Base-by-base conservation (phyloP, 2,329 filamentous ascomycete species). In the Aspergillus novofumigatus region DNA sequence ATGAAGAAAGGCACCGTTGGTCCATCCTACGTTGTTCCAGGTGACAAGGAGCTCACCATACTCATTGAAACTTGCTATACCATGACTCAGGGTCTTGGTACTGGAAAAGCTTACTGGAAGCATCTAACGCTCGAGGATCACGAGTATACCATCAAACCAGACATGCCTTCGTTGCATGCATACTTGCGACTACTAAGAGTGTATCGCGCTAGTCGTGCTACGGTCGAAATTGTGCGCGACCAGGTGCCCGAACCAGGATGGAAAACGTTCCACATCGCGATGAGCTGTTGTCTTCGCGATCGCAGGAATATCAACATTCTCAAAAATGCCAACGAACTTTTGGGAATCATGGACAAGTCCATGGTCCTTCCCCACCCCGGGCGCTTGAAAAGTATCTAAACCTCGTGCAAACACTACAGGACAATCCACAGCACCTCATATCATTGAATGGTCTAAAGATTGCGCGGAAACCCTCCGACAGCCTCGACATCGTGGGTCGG, bases 41-140 rank as follows among this genome's bases (percentile, higher is more conserved):
- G 75, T n/a, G 83, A 81, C 59, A 78, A 79, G 58, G 82, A 80
- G 0, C 81, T 99, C 1, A 88, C 88, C 1, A 72, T 95, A 48
- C 69, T 95, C 21, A 73, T 96, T 45, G 78, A 84, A 49, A 82
- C 87, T 6, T 83, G 91, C 52, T 57, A 65, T 45, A 75, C 81
- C 11, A 80, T 83, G 32, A 81, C 86, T 32, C 81, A 83, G 52
- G 80, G 83, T 53, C 83, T 84, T 7, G 80, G 82, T 14, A 74
- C 83, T n/a, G 89, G 86, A n/a, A 75, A 82, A 53, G 81, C 81
- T 32, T 97, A 97, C 56, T 97, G 92, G 92, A 78, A 87, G 20
- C 69, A 87, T 5, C 77, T 97, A 56, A 89, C 87, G 6, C 71
- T 78, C 1, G 73, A 67, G 0, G 59, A 68, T 3, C 57, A 67